A percentile compares a stretch with the other conserved stretches of the same genome.
Conservation (phyloP, 2,329 filamentous ascomycete genomes). For the Myriosclerotinia duriaeana region DNA sequence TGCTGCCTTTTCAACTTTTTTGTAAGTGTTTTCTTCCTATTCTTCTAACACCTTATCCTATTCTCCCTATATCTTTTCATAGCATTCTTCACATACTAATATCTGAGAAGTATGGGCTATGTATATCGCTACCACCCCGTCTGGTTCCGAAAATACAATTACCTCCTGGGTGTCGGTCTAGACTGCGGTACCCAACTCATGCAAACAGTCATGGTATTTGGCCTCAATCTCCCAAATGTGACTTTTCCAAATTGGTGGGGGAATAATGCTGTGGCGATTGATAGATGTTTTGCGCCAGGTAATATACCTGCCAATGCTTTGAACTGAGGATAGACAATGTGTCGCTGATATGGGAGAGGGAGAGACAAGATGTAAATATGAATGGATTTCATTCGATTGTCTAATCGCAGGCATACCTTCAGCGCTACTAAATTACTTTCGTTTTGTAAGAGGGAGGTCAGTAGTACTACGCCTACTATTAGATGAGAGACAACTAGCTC, state of each 20-base stretch:
- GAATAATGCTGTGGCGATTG: slow-evolving; percentile 31
- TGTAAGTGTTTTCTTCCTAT: slow-evolving; percentile 24
- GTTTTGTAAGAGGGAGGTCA: too few relatives aligned
- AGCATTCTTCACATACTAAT: not conserved
- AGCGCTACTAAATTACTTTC: too few relatives aligned
- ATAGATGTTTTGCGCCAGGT: slow-evolving; percentile 37
- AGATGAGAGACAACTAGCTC: too few relatives aligned
- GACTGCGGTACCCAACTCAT: slow-evolving; percentile 67
- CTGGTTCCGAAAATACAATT: slow-evolving; percentile 80
- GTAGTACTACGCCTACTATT: too few relatives aligned
- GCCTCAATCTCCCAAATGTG: slow-evolving; percentile 36
- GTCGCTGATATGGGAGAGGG: not conserved
- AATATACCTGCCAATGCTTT: slow-evolving; percentile 7
- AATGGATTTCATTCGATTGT: too few relatives aligned
- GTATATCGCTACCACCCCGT: slow-evolving; percentile 39
- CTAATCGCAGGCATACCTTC: too few relatives aligned
- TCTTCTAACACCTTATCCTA: not conserved
- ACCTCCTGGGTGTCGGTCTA: slow-evolving; percentile 70
- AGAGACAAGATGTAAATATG: too few relatives aligned
- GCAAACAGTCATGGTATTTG: slow-evolving; percentile 69
- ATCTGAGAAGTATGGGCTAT: slow-evolving; percentile 12
- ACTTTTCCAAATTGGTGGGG: slow-evolving; percentile 41
- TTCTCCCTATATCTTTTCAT: not conserved
- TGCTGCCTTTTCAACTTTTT: slow-evolving; percentile 35
- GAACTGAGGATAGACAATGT: not conserved